These are phyloP conservation scores for Cladobotryum mycophilum DNA, from an alignment of 2,329 filamentous ascomycete species.

Conservation along the genomic window DNA sequence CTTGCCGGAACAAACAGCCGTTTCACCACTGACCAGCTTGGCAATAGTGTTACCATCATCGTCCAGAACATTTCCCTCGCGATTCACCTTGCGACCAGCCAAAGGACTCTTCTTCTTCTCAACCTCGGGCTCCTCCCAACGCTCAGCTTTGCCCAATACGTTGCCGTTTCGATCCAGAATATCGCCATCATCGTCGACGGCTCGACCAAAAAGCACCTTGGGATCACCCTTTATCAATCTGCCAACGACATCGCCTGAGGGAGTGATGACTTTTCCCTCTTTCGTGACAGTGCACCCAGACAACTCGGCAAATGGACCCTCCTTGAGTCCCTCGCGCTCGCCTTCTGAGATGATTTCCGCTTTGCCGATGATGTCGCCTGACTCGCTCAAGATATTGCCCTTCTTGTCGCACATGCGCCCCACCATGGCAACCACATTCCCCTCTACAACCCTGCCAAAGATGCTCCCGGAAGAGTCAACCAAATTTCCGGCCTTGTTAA, in stretches of 20 bases:
- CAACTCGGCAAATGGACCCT: constrained; percentile 64
- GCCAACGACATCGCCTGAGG: constrained; percentile 65
- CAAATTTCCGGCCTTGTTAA: constrained; percentile 63
- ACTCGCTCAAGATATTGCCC: constrained; percentile 66
- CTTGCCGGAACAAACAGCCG: constrained; percentile 59
- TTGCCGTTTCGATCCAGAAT: constrained; percentile 71
- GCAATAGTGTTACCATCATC: constrained; percentile 56
- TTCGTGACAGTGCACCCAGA: constrained; percentile 59
- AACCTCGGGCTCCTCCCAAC: constrained; percentile 52
- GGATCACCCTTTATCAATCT: constrained; percentile 63
- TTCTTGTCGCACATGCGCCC: constrained; percentile 67
- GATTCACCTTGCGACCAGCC: constrained; percentile 50
- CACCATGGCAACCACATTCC: constrained; percentile 55
- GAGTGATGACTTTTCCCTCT: constrained; percentile 61
- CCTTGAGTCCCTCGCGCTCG: constrained; percentile 55
- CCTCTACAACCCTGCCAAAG: constrained; percentile 61
- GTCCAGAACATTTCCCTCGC: constrained; percentile 53
- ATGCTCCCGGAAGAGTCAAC: constrained; percentile 50
- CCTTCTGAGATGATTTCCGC: constrained; percentile 63
- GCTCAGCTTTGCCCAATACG: constrained; percentile 50
- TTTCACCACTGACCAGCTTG: constrained; percentile 62
- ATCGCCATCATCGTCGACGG: constrained; percentile 76
- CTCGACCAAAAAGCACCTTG: constrained; percentile 65
- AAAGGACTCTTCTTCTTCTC: constrained; percentile 47
- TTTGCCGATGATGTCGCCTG: constrained; percentile 62